Evolutionary conservation across 768 basidiomycete species (phyloP), one percentile per base, ranked within the genome.

Genomic region (Hypholoma fasciculare): DNA sequence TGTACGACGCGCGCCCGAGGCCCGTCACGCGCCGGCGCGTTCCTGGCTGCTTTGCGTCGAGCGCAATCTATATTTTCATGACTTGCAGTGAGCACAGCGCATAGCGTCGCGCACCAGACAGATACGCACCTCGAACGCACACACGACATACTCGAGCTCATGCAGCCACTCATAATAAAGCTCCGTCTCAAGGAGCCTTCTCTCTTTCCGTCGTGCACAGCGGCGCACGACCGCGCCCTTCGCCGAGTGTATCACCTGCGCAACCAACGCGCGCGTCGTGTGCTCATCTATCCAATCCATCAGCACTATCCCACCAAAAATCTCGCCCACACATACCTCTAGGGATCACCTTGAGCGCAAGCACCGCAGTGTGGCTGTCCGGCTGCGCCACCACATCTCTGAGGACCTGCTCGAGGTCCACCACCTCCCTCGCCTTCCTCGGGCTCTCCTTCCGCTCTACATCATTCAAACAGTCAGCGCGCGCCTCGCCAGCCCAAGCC

Each of bases 141-240:
- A 65, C 16, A 74, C 62, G 12, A 77, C 74, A 60, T 74, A 76
- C 14, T 77, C 68, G 14, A 74, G 65, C 36, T 74, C 76, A 40
- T 73, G 63, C 38, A 80, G 59, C 79, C 78, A 81, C 48, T 71
- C 67, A 40, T 74, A 61, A 63, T 78, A 81, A 27, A 81, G 61
- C 58, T 81, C 78, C 0, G 75, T 76, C 59, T 78, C 75, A 11
- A 80, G 65, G 30, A 54, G 40, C 26, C 72, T 69, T 62, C 70
- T 74, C 17, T 59, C 61, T 27, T 65, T 67, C 4, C 66, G 64
- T 48, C 61, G 56, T 17, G 67, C 66, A 26, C 68, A 69, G 27
- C 71, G 65, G 13, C 63, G 62, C 61, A 74, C 70, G 4, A 77
- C 77, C 1, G 62, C 51, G 14, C 48, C 52, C 58, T 76, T 74